Evolutionary conservation across 208 protist genomes (phyloP).

Genomic region (Acanthamoeba royreba): DNA sequence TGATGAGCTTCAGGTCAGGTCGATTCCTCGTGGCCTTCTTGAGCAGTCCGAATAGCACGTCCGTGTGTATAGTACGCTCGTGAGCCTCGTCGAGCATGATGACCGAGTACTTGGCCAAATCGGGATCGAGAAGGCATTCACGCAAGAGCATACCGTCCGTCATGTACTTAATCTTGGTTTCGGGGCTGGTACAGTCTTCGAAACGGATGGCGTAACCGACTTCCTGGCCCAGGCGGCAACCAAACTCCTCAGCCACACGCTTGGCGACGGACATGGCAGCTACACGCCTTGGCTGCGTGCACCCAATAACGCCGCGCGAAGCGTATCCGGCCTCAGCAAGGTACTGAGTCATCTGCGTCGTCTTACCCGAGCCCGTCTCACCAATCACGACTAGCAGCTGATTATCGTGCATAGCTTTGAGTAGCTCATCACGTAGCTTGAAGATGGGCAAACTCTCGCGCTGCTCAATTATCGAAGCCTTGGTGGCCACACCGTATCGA

Average conservation of each 20-base stretch:
- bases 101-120: constrained; percentile 90
- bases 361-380: constrained; percentile 97
- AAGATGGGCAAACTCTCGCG: constrained; percentile 91
- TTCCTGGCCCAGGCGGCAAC: constrained; percentile 92
- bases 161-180: constrained; percentile 97
- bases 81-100: constrained; percentile 99
- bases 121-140: constrained; percentile 92
- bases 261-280: constrained; percentile 97
- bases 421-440: constrained; percentile 87
- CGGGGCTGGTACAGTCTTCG: constrained; percentile 92
- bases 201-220: constrained; percentile 99
- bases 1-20: constrained; percentile 94
- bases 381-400: constrained; percentile 92
- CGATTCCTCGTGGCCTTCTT: constrained; percentile 79
- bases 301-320: constrained; percentile 75
- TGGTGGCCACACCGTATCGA: constrained; percentile 67
- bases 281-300: constrained; percentile 98
- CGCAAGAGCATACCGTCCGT: constrained; percentile 98
- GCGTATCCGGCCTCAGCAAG: constrained; percentile 76
- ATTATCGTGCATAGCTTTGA: constrained; percentile 82
- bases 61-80: constrained; percentile 97
- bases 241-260: constrained; percentile 97
- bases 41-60: constrained; percentile 97
- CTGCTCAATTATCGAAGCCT: constrained; percentile 82
- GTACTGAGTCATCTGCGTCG: constrained; percentile 86